Conservation (phyloP, 306 rosid species). For the Hylodesmum podocarpum region DNA sequence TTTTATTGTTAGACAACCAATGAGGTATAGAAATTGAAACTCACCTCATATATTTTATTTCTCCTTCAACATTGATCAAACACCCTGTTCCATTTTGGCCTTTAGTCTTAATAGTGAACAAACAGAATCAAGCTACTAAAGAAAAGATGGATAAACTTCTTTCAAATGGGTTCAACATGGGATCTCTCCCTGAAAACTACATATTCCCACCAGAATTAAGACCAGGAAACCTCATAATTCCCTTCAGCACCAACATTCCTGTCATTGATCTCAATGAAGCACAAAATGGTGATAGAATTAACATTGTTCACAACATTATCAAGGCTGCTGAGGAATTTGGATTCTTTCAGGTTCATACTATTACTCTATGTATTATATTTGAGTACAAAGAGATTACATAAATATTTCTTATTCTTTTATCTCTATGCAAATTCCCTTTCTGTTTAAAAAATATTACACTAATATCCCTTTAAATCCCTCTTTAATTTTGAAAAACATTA, state of each 20-base stretch:
- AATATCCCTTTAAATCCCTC: no score
- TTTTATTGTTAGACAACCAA: no score
- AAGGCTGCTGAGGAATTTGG: constrained; percentile 37
- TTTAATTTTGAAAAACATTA: no score
- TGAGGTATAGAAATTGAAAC: not conserved
- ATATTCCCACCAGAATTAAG: constrained; percentile 39
- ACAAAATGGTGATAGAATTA: not conserved
- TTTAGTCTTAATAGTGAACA: not conserved
- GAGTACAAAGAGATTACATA: no score
- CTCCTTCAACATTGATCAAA: not conserved
- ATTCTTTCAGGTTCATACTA: constrained; percentile 32
- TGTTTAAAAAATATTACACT: no score
- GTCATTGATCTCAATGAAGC: constrained; percentile 28
- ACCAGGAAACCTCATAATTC: constrained; percentile 26
- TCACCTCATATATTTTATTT: not conserved
- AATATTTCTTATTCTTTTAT: no score
- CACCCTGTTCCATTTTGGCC: not conserved
- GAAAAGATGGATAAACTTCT: constrained; percentile 30
- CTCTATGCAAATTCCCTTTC: no score
- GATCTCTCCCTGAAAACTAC: constrained; percentile 25
- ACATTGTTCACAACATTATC: constrained; percentile 20
- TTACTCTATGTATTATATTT: not conserved
- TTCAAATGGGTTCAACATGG: constrained; percentile 4
- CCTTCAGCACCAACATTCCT: constrained; percentile 13
- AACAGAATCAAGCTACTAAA: not conserved